These are phyloP conservation scores for Periglandula ipomoeae DNA, from an alignment of 2,329 filamentous ascomycete genomes.

Conservation along the genomic window DNA sequence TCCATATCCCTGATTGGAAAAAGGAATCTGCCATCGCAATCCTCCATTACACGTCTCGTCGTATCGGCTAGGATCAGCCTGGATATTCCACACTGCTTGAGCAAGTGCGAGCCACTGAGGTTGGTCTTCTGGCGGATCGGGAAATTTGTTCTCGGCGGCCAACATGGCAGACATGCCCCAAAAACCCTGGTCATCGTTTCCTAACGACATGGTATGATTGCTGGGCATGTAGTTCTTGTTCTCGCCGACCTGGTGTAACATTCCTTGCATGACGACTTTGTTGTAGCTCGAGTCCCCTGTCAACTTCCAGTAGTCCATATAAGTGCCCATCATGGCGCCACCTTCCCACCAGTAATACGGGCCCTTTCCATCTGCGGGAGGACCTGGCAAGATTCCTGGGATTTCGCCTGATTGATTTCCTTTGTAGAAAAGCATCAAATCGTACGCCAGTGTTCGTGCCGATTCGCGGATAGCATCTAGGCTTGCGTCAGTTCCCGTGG, in stretches of 20 bases:
- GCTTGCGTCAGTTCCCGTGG: not conserved
- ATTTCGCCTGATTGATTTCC: constrained; percentile 42
- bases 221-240: constrained; percentile 49
- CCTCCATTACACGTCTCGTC: constrained; percentile 56
- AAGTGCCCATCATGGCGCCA: constrained; percentile 57
- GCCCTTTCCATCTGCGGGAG: constrained; percentile 34
- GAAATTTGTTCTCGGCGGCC: constrained; percentile 56
- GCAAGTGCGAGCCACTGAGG: constrained; percentile 57
- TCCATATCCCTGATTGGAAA: constrained; percentile 64
- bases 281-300: constrained; percentile 59
- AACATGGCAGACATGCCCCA: constrained; percentile 62
- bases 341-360: constrained; percentile 71
- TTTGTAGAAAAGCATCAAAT: constrained; percentile 41
- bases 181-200: constrained; percentile 64
- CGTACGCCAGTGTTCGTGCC: constrained; percentile 38
- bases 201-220: constrained; percentile 49
- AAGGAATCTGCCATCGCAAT: constrained; percentile 68
- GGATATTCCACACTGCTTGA: constrained; percentile 60
- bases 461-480: constrained; percentile 37
- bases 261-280: constrained; percentile 42
- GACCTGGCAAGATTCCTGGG: constrained; percentile 48
- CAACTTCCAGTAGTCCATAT: constrained; percentile 62
- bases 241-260: constrained; percentile 51
- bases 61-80: constrained; percentile 53
- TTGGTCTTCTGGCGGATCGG: constrained; percentile 43